Evolutionary conservation across 148 eudicot genomes (phyloP).

Genomic region (Vaccinium macrocarpon): DNA sequence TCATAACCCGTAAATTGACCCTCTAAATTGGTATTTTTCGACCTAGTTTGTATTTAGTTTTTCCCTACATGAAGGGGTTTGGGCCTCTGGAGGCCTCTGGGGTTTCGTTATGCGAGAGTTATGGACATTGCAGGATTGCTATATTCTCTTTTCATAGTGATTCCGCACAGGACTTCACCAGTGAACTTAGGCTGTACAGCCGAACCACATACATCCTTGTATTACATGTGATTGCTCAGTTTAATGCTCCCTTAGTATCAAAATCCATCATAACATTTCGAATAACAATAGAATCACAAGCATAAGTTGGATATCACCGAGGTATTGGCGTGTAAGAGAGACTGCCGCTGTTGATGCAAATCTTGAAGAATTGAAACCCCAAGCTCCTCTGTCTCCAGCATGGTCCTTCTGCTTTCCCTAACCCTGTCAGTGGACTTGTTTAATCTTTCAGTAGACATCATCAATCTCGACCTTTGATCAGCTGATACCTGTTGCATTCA

Average conservation of each 20-base stretch:
- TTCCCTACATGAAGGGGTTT: not conserved
- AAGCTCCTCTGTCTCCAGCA: conserved; percentile 61
- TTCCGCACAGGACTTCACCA: not conserved
- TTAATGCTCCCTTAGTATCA: not conserved
- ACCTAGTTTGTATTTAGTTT: not conserved
- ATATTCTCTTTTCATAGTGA: not conserved
- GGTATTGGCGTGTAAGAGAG: conserved; percentile 49
- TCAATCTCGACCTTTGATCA: conserved; percentile 56
- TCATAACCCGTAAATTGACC: not conserved
- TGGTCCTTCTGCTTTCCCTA: conserved; percentile 52
- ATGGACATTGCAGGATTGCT: not conserved
- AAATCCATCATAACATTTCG: not conserved
- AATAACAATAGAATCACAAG: not conserved
- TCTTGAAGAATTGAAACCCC: conserved; percentile 60
- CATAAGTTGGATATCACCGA: conserved; percentile 27
- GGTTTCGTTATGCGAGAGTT: not conserved
- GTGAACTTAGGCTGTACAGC: not conserved
- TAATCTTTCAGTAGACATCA: conserved; percentile 57
- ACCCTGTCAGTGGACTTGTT: conserved; percentile 55
- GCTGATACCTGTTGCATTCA: conserved; percentile 48
- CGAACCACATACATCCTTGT: not conserved
- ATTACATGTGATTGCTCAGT: not conserved
- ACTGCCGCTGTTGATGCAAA: conserved; percentile 51
- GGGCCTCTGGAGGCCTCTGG: not conserved
- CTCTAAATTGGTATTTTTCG: not conserved